Percentiles rank a stretch among this genome's conserved stretches.
Conservation (phyloP, 2,329 filamentous ascomycete species). For the Didymella pomorum region DNA sequence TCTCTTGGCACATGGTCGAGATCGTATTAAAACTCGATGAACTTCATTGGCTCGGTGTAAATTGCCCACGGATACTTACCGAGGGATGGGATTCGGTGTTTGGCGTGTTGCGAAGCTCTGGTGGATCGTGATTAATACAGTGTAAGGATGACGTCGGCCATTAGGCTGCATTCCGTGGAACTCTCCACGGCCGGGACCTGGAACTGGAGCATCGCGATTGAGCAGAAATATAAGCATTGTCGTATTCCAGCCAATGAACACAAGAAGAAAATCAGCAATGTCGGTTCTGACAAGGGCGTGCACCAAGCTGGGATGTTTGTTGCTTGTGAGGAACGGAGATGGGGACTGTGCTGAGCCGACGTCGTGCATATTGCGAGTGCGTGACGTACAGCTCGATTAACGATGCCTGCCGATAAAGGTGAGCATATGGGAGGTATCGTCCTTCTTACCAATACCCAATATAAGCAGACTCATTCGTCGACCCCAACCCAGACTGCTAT, state of each 20-base stretch:
- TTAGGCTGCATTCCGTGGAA: background rate
- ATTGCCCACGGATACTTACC: background rate
- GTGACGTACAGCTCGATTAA: background rate
- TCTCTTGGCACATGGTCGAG: background rate
- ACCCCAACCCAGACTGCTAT: background rate
- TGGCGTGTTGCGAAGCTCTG: background rate
- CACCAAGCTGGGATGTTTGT: background rate
- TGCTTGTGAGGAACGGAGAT: background rate
- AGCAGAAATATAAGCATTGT: too few species aligned
- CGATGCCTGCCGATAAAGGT: background rate
- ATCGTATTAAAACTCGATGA: background rate
- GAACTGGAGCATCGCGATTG: too few species aligned
- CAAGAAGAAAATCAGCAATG: background rate
- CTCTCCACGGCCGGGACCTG: background rate
- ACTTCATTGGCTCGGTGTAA: background rate
- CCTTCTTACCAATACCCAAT: background rate
- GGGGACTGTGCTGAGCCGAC: background rate
- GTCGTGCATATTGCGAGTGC: background rate
- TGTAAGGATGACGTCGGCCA: background rate
- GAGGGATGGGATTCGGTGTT: background rate
- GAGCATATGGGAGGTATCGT: background rate
- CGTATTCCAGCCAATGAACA: background rate
- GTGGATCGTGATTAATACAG: too few species aligned
- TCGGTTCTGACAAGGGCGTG: background rate
- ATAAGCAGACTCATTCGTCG: background rate